These are phyloP conservation scores for Pyrenochaeta sp. DNA, from an alignment of 2,329 filamentous ascomycete genomes.

Conservation along the genomic window DNA sequence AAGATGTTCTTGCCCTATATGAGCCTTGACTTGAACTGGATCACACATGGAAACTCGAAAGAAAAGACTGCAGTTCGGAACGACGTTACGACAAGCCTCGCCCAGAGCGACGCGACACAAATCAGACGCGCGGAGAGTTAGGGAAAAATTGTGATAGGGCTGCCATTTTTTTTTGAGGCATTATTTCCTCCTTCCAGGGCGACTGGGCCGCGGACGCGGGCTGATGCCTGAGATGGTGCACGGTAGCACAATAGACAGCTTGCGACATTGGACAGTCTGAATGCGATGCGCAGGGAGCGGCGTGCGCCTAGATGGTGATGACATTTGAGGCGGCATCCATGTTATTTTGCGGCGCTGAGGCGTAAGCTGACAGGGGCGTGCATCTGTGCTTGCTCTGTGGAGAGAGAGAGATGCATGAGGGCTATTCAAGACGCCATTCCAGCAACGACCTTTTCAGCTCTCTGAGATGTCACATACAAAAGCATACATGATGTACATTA, in stretches of 20 bases:
- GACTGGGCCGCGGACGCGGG: neutral
- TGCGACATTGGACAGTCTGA: slow-evolving; percentile 1
- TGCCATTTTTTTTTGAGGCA: slow-evolving; percentile 7
- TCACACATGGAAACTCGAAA: too few relatives aligned
- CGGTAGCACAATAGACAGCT: neutral
- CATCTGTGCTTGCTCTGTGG: neutral
- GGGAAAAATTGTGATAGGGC: neutral
- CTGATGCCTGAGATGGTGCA: neutral
- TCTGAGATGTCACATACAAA: too few relatives aligned
- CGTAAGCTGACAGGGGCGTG: slow-evolving; percentile 4
- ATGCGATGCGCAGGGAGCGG: neutral
- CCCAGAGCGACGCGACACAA: neutral
- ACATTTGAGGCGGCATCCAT: neutral
- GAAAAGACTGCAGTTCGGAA: neutral
- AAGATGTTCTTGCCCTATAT: too few relatives aligned
- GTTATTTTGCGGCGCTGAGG: slow-evolving; percentile 4
- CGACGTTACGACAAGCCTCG: neutral
- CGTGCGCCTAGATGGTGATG: slow-evolving; percentile 2
- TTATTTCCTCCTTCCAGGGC: slow-evolving; percentile 5
- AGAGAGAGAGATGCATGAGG: too few relatives aligned
- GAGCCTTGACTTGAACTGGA: too few relatives aligned
- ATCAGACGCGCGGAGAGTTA: neutral
- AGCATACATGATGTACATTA: too few relatives aligned
- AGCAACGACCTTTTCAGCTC: too few relatives aligned
- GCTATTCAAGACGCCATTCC: too few relatives aligned